A percentile compares a stretch with the other conserved stretches of the same genome.
phyloP scores from a whole-genome alignment of 345 rosid species.

The Gossypium raimondii region DNA sequence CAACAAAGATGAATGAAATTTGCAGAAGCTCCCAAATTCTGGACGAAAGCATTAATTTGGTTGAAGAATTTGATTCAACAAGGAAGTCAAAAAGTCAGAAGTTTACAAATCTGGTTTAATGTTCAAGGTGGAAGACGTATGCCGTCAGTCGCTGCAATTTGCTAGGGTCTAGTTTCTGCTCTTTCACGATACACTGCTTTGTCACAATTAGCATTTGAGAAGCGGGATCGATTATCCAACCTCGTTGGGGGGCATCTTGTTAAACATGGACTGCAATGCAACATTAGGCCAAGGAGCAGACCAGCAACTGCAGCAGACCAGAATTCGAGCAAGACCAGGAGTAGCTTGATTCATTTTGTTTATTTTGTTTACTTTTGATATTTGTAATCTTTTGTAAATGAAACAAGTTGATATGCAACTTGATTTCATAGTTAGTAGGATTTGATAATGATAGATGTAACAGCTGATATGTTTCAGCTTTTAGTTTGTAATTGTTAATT shows the following conservation, averaged over 20 bases:
- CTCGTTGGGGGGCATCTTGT: slow-evolving; percentile 60
- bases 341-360: no score
- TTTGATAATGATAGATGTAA: no score
- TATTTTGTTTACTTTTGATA: no score
- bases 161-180: slow-evolving; percentile 67
- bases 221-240: slow-evolving; percentile 62
- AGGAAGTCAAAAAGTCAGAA: background rate
- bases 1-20: background rate
- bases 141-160: slow-evolving; percentile 81
- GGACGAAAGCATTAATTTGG: background rate
- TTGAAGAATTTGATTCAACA: background rate
- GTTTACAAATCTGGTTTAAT: background rate
- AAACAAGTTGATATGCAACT: no score
- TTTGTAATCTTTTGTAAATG: no score
- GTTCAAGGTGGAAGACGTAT: slow-evolving; percentile 24
- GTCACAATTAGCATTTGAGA: slow-evolving; percentile 71
- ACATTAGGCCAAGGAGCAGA: no score
- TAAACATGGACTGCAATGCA: no score
- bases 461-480: no score
- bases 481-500: no score
- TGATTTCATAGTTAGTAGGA: no score
- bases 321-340: no score
- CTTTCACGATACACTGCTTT: slow-evolving; percentile 48
- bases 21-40: background rate
- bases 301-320: no score